Percentiles rank a stretch among this genome's conserved stretches.
Conservation (phyloP, 2,329 filamentous ascomycete species). For the Magnaporthiopsis incrustans region DNA sequence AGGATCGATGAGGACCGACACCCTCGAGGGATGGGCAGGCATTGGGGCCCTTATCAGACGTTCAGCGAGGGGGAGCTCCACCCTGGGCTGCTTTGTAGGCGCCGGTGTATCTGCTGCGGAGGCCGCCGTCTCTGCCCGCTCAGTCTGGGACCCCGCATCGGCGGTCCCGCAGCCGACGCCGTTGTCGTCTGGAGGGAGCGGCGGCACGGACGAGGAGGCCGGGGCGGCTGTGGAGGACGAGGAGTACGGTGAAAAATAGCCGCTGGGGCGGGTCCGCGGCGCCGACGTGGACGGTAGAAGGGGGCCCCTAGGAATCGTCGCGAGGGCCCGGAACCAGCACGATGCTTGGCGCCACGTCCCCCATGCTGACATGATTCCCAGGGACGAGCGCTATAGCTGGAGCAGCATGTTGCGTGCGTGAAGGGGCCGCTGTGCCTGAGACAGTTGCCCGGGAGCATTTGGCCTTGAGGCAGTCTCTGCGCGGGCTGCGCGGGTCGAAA, state of each 20-base stretch:
- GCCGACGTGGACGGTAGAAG: constrained; percentile 10
- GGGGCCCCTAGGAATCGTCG: constrained; percentile 18
- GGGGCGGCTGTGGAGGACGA: constrained; percentile 2
- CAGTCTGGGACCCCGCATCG: background rate
- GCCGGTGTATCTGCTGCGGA: no score
- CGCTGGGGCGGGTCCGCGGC: background rate
- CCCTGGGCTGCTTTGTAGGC: background rate
- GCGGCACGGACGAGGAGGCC: constrained; percentile 11
- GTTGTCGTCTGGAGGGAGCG: background rate
- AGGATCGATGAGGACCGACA: constrained; percentile 20
- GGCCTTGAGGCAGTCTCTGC: background rate
- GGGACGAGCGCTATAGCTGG: constrained; percentile 36
- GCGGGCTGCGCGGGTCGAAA: background rate
- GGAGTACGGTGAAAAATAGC: background rate
- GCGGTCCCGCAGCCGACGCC: no score
- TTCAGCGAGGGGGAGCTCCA: background rate
- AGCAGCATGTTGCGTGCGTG: constrained; percentile 17
- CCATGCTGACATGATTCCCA: constrained; percentile 35
- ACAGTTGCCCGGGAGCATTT: background rate
- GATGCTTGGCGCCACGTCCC: constrained; percentile 28
- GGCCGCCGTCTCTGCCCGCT: background rate
- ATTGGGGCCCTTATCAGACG: constrained; percentile 1
- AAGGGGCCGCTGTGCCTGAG: background rate
- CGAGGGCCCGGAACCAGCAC: constrained; percentile 15
- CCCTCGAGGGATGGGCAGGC: background rate